phyloP scores from a whole-genome alignment of 108 stramenopile species.

The Fistulifera solaris region DNA sequence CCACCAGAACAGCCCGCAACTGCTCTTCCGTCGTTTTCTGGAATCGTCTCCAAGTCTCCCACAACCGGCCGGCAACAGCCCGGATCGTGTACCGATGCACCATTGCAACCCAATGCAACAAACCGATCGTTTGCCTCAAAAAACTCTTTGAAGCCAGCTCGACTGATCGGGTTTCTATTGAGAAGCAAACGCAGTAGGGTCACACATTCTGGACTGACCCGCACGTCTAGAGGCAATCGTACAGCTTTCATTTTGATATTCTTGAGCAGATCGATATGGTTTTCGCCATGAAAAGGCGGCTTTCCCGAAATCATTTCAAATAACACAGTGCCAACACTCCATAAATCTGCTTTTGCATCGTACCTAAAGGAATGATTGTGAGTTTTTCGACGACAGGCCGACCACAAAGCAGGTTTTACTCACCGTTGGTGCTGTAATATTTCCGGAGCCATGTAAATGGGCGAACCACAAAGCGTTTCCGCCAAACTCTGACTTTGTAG shows the following conservation, averaged over 20 bases:
- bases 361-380: slow-evolving; percentile 44
- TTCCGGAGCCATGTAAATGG: slow-evolving; percentile 98
- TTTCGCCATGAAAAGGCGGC: slow-evolving; percentile 85
- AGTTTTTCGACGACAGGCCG: neutral
- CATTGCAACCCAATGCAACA: slow-evolving; percentile 77
- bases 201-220: slow-evolving; percentile 73
- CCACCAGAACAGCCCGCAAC: slow-evolving; percentile 5
- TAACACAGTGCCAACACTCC: slow-evolving; percentile 93
- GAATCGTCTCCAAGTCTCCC: slow-evolving; percentile 67
- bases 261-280: slow-evolving; percentile 81
- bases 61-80: slow-evolving; percentile 19
- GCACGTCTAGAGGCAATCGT: slow-evolving; percentile 70
- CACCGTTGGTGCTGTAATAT: slow-evolving; percentile 75
- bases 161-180: slow-evolving; percentile 61
- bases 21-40: slow-evolving; percentile 45
- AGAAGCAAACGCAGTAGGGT: slow-evolving; percentile 64
- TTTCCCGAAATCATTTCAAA: slow-evolving; percentile 94
- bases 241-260: slow-evolving; percentile 84
- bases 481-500: slow-evolving; percentile 85
- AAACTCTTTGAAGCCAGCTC: slow-evolving; percentile 78
- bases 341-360: slow-evolving; percentile 95
- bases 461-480: slow-evolving; percentile 95
- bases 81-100: slow-evolving; percentile 15
- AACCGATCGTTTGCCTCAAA: slow-evolving; percentile 66
- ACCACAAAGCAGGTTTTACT: slow-evolving; percentile 3